Evolutionary conservation across 2,329 filamentous ascomycete species (phyloP).

Genomic region (Fusarium mexicanum): DNA sequence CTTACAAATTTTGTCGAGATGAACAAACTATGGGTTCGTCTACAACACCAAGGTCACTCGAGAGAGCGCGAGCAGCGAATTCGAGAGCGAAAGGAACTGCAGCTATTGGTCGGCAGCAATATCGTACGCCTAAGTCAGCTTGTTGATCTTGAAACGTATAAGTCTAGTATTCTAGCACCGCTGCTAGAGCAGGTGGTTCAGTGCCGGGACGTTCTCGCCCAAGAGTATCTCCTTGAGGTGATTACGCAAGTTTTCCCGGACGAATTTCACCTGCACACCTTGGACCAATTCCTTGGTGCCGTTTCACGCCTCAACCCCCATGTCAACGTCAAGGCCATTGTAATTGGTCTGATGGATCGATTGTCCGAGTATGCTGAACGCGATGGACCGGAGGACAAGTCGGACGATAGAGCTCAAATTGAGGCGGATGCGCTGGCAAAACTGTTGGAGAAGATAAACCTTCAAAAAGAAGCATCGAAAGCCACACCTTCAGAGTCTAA

Average conservation of each 20-base stretch:
- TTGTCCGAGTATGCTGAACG: constrained; percentile 94
- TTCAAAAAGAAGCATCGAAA: constrained; percentile 65
- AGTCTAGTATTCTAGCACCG: constrained; percentile 86
- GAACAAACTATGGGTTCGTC: constrained; percentile 98
- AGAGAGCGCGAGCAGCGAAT: constrained; percentile 92
- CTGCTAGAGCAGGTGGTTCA: constrained; percentile 97
- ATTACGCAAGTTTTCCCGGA: constrained; percentile 99
- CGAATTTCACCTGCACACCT: constrained; percentile 95
- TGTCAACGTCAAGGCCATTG: constrained; percentile 97
- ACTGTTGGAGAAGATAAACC: constrained; percentile 79
- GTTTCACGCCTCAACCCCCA: constrained; percentile 94
- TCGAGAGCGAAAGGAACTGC: constrained; percentile 93
- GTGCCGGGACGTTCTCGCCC: constrained; percentile 94
- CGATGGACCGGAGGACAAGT: constrained; percentile 77
- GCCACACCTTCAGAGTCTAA: constrained; percentile 31
- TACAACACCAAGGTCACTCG: constrained; percentile 97
- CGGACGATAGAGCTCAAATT: constrained; percentile 74
- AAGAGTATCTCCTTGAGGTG: constrained; percentile 97
- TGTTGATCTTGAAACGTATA: constrained; percentile 94
- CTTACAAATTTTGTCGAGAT: constrained; percentile 99
- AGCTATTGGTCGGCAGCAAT: constrained; percentile 95
- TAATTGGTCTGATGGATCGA: constrained; percentile 97
- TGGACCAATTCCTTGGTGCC: constrained; percentile 93
- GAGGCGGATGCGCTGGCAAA: constrained; percentile 86
- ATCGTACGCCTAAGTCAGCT: constrained; percentile 94